phyloP scores from a whole-genome alignment of 78 protist genomes.

The slime mould (Dictyostelium discoideum) region dicty_2.7 NC_007089.4:3420001-3420500 shows the following conservation, averaged over 20 bases:
- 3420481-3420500: slow-evolving; percentile 48
- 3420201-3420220: slow-evolving; percentile 35
- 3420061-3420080: slow-evolving; percentile 29
- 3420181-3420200: slow-evolving; percentile 38
- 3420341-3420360: slow-evolving; percentile 43
- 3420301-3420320: slow-evolving; percentile 27
- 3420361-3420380: slow-evolving; percentile 28
- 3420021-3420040: slow-evolving; percentile 34
- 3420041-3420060: slow-evolving; percentile 16
- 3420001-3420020: slow-evolving; percentile 13
- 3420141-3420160: slow-evolving; percentile 33
- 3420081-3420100: slow-evolving; percentile 14
- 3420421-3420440: not conserved
- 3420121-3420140: slow-evolving; percentile 33
- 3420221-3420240: slow-evolving; percentile 62
- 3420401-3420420: not conserved
- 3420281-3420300: not conserved
- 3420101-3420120: slow-evolving; percentile 39
- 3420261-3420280: not conserved
- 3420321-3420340: slow-evolving; percentile 33
- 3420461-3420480: slow-evolving; percentile 70
- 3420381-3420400: not conserved
- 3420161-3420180: slow-evolving; percentile 29
- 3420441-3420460: slow-evolving; percentile 31
- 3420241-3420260: not conserved